Base-by-base conservation (phyloP, 176 grass and related monocot species). In the Tillandsia leiboldiana region DNA sequence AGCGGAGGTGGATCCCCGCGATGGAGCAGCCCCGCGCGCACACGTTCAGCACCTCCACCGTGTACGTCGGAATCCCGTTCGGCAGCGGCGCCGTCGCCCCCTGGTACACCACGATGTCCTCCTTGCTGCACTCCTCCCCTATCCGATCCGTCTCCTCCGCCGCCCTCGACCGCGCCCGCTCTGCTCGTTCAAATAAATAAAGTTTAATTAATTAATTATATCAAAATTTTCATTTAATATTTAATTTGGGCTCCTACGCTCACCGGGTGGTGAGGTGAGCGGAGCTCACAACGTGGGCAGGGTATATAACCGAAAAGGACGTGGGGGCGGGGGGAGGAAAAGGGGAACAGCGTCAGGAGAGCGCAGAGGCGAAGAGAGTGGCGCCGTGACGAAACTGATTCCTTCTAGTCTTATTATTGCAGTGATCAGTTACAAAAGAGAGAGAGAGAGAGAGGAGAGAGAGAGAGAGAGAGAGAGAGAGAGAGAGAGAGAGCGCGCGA, bases 21-120 rank as follows among this genome's bases (percentile, higher is more conserved):
- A 97, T 85, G 6, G 78, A 68, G 64, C 89, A 91, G 20, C 50
- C 76, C 2, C 51, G 67, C 0, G 74, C 28, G 73, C 93, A 96
- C 67, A 74, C 66, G 77, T 96, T 96, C 22, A 85, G 74, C 63
- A 96, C 83, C 20, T 90, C 83, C 81, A 96, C 93, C 29, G 87
- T 89, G 81, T 96, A 96, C 49, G 72, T 77, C n/a, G 83, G 83
- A 17, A 86, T 86, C 2, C 83, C 83, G 69, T 73, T 86, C 48
- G 83, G 78, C 53, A 77, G 66, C 11, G 83, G 83, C 8, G 68
- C 2, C 68, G 78, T 81, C 63, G 83, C 73, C 26, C 77, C 77
- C 71, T 86, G 83, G 83, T 86, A 64, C 17, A 86, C 63, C 24
- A 86, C 78, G 9, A 86, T 81, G 70, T 86, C 83, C 54, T 81